phyloP scores from a whole-genome alignment of 169 alveolate species.

The Amoebophrya sp. region DNA sequence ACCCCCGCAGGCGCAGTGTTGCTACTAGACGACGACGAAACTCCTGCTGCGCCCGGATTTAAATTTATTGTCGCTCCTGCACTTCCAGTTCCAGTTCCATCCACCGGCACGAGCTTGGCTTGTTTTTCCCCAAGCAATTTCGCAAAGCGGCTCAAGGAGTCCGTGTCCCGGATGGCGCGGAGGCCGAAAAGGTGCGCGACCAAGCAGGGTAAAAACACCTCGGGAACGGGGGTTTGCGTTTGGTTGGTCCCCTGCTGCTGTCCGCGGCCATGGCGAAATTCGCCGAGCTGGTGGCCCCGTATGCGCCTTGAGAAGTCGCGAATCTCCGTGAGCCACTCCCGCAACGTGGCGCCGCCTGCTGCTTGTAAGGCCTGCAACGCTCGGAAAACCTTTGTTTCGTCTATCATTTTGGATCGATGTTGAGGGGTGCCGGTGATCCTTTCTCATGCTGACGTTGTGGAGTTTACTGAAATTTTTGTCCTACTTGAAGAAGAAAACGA shows the following conservation, averaged over 20 bases:
- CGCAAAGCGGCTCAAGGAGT: not conserved
- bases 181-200: not conserved
- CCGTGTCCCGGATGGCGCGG: not conserved
- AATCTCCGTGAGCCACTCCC: not conserved
- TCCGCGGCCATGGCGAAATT: not conserved
- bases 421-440: not conserved
- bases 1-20: too few species aligned
- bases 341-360: not conserved
- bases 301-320: not conserved
- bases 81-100: too few species aligned
- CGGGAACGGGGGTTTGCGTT: not conserved
- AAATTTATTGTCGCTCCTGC: too few species aligned
- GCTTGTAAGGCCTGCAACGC: not conserved
- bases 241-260: too few species aligned
- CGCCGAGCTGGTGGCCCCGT: not conserved
- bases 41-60: too few species aligned
- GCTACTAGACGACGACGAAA: too few species aligned
- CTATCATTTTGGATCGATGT: not conserved
- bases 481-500: not conserved
- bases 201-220: not conserved
- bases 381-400: not conserved
- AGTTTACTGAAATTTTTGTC: not conserved
- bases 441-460: not conserved
- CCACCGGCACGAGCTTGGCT: too few species aligned
- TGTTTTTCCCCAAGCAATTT: not conserved